phyloP scores from a whole-genome alignment of 805 yeast species.

The Candida silvatica region DNA sequence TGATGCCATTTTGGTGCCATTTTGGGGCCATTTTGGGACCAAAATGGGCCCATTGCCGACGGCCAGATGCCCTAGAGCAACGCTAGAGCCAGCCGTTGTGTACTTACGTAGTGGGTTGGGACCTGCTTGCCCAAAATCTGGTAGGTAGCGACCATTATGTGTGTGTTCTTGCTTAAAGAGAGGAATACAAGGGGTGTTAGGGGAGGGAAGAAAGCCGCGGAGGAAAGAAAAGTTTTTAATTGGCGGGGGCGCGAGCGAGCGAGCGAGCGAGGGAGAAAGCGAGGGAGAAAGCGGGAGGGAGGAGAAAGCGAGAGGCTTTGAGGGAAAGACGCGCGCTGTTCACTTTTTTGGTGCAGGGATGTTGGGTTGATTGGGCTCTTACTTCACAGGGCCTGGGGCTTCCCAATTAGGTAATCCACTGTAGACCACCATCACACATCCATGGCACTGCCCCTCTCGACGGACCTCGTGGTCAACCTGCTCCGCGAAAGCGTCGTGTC shows the following conservation, averaged over 20 bases:
- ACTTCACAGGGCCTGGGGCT: too few species aligned
- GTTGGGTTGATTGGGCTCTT: too few species aligned
- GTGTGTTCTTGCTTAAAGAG: too few species aligned
- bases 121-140: slow-evolving; percentile 75
- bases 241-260: neutral
- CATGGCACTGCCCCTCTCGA: slow-evolving; percentile 13
- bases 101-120: slow-evolving; percentile 66
- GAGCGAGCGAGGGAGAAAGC: too few species aligned
- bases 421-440: neutral
- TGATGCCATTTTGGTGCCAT: slow-evolving; percentile 16
- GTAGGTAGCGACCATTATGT: slow-evolving; percentile 84
- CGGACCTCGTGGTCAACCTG: slow-evolving; percentile 9
- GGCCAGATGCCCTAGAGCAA: too few species aligned
- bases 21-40: neutral
- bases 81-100: neutral
- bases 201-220: neutral
- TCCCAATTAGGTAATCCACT: too few species aligned
- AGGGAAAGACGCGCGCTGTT: too few species aligned
- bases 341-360: too few species aligned
- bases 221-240: neutral
- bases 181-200: too few species aligned
- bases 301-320: too few species aligned
- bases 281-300: too few species aligned
- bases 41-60: neutral
- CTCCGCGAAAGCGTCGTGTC: slow-evolving; percentile 8